A percentile compares a stretch with the other conserved stretches of the same genome.
These are phyloP conservation scores for Ammopiptanthus mongolicus DNA, from an alignment of 306 rosid species.

Conservation along the genomic window DNA sequence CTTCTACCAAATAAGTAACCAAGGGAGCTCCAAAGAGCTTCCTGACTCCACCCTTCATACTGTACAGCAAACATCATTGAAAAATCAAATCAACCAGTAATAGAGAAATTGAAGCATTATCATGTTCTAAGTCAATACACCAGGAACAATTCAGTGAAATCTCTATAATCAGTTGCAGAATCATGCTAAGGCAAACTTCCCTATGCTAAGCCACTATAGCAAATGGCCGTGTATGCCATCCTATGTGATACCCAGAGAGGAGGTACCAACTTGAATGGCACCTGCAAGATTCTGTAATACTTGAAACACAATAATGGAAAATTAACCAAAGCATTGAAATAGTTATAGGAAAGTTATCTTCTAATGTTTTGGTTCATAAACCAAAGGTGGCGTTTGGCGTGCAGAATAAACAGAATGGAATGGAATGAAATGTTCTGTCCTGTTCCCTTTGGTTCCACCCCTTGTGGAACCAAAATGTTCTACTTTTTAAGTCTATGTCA, in stretches of 20 bases:
- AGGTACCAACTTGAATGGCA: constrained; percentile 23
- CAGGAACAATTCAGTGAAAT: constrained; percentile 19
- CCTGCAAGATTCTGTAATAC: not conserved
- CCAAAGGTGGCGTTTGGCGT: too few species aligned
- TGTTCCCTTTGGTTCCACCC: too few species aligned
- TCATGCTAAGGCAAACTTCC: constrained; percentile 2
- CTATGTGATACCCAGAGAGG: not conserved
- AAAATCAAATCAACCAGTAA: constrained; percentile 18
- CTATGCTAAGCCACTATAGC: not conserved
- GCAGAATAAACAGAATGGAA: too few species aligned
- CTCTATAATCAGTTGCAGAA: constrained; percentile 4
- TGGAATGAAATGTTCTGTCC: too few species aligned
- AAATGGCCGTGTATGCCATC: not conserved
- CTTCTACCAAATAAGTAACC: constrained; percentile 68
- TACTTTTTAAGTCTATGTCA: too few species aligned
- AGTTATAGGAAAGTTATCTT: not conserved
- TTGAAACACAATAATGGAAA: constrained; percentile 11
- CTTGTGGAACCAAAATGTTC: too few species aligned
- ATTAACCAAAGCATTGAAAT: not conserved
- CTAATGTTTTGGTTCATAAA: not conserved
- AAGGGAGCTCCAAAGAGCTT: constrained; percentile 85
- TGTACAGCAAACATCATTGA: constrained; percentile 43
- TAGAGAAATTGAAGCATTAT: constrained; percentile 11
- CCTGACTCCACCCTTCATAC: constrained; percentile 56
- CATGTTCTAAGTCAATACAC: constrained; percentile 12